Evolutionary conservation across 805 yeast species (phyloP), one percentile per base, ranked within the genome.

Genomic region (Candida xiaguanensis): DNA sequence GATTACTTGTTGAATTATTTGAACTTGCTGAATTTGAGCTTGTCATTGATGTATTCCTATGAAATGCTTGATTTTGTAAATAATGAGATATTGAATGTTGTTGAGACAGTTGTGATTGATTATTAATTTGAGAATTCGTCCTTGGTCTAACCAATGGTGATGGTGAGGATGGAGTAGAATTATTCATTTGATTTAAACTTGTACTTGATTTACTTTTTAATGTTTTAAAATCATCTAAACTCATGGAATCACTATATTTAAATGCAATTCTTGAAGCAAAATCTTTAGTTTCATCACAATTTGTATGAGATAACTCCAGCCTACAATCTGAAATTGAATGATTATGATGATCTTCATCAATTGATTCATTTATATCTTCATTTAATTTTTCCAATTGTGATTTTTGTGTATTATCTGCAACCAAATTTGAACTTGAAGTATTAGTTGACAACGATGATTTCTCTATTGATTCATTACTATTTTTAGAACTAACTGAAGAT

Each of bases 191-290:
- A 16, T n/a, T 34, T 18, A 13, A 13, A 35, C 15, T 27, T 7
- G 26, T 9, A 19, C 19, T 19, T 20, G 29, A 24, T n/a, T 16
- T 11, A 6, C 28, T 20, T 20, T 34, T 18, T 8, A 25, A 25
- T 5, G 29, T 12, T 27, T 36, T 36, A 14, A 23, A 30, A n/a
- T 27, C 30, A 17, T 25, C 28, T 8, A 28, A 8, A 12, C 18
- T 14, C 28, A 40, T 18, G 3, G 43, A 9, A 18, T 31, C 40
- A 14, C 43, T 17, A 33, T 35, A 40, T 8, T 31, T 31, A 5
- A 28, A 27, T 5, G 43, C 43, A 24, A 40, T 40, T 26, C 16
- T 22, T 7, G 43, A 36, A 31, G 39, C 34, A 23, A 13, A 38
- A 14, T 40, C 34, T 19, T 18, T 25, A 16, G n/a, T 23, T 22